Conservation (phyloP, 306 rosid genomes). For the Cercis canadensis region DNA sequence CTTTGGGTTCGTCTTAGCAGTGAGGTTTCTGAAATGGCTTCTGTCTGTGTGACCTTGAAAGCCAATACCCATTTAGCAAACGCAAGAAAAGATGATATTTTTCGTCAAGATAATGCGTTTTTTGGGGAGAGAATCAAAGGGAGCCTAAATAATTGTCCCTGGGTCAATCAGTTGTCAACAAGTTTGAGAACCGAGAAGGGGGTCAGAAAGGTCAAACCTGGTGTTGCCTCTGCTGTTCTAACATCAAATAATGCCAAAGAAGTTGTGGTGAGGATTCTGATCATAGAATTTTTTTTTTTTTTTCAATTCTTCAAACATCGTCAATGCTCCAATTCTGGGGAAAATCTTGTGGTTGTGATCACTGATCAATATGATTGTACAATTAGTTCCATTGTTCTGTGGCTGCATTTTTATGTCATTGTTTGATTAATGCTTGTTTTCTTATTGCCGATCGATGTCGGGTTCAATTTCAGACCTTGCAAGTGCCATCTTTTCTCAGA, state of each 20-base stretch:
- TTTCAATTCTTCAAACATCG: too few relatives aligned
- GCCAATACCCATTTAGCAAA: slow-evolving; percentile 48
- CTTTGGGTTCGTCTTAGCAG: slow-evolving; percentile 23
- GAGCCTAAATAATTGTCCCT: slow-evolving; percentile 45
- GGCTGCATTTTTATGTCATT: slow-evolving; percentile 7
- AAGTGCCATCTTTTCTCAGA: slow-evolving; percentile 59
- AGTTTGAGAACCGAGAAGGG: slow-evolving; percentile 52
- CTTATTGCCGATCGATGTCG: neutral
- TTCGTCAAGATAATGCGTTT: slow-evolving; percentile 54
- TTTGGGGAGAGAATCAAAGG: slow-evolving; percentile 66
- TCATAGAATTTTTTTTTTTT: slow-evolving; percentile 24
- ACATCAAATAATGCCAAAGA: slow-evolving; percentile 61
- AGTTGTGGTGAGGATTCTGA: slow-evolving; percentile 57
- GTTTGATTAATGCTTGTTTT: slow-evolving; percentile 23
- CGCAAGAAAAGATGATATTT: slow-evolving; percentile 42
- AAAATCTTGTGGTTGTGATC: slow-evolving; percentile 6
- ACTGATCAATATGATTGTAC: neutral
- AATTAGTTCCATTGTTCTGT: slow-evolving; percentile 4
- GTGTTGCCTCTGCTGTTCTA: slow-evolving; percentile 62
- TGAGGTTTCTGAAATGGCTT: slow-evolving; percentile 57
- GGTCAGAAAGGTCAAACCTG: slow-evolving; percentile 50
- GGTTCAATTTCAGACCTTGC: slow-evolving; percentile 61
- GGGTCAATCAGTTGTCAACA: slow-evolving; percentile 44
- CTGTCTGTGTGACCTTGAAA: slow-evolving; percentile 57
- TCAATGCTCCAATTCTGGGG: neutral